A percentile compares a stretch with the other conserved stretches of the same genome.
Evolutionary conservation across 768 basidiomycete species (phyloP).

Genomic region (Boletales sp.): DNA sequence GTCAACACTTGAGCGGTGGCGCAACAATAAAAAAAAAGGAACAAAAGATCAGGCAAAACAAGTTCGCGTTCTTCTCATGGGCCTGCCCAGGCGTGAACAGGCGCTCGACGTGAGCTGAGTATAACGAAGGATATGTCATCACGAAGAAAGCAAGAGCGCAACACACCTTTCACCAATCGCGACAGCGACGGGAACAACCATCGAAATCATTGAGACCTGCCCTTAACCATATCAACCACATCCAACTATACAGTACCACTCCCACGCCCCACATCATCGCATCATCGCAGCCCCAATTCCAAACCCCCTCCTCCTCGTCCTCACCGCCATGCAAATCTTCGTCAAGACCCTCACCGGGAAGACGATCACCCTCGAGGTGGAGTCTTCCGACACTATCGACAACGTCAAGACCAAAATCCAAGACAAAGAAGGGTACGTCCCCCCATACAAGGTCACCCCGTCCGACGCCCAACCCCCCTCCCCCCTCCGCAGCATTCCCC

Average conservation of each 20-base stretch:
- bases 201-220: slow-evolving; percentile 11
- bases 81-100: slow-evolving; percentile 32
- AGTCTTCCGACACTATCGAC: slow-evolving; percentile 28
- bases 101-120: slow-evolving; percentile 71
- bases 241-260: slow-evolving; percentile 29
- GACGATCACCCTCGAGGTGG: slow-evolving; percentile 30
- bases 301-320: neutral
- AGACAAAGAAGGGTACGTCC: slow-evolving; percentile 67
- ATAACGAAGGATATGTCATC: slow-evolving; percentile 35
- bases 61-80: slow-evolving; percentile 51
- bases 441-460: too few relatives aligned
- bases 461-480: neutral
- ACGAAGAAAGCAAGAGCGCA: neutral
- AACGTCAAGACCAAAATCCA: slow-evolving; percentile 34
- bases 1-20: too few relatives aligned
- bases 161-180: neutral
- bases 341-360: slow-evolving; percentile 78
- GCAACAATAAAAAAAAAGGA: neutral
- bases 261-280: too few relatives aligned
- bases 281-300: too few relatives aligned
- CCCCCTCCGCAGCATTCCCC: slow-evolving; percentile 14
- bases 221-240: slow-evolving; percentile 27
- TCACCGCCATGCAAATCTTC: slow-evolving; percentile 60
- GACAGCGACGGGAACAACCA: too few relatives aligned
- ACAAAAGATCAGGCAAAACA: slow-evolving; percentile 33